phyloP scores from a whole-genome alignment of 2,329 filamentous ascomycete species.

The Scedosporium dehoogii region DNA sequence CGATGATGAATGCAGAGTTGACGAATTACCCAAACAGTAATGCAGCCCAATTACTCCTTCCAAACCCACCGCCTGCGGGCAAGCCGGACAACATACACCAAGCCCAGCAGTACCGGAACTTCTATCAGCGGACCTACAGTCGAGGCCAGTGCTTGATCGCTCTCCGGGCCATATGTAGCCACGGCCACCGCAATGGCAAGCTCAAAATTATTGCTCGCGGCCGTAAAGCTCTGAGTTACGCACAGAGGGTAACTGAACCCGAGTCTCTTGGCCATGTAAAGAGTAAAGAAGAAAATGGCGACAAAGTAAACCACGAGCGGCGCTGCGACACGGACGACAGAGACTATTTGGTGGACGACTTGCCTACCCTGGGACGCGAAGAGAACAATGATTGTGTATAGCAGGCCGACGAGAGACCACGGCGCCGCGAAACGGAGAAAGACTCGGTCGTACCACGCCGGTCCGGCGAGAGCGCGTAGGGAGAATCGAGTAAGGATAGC shows the following conservation, averaged over 20 bases:
- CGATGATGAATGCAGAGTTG: too few species aligned
- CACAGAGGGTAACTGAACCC: slow-evolving; percentile 64
- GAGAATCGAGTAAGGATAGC: slow-evolving; percentile 65
- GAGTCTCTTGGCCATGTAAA: slow-evolving; percentile 50
- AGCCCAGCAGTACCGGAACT: slow-evolving; percentile 66
- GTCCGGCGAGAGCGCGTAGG: slow-evolving; percentile 43
- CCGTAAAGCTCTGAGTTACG: slow-evolving; percentile 76
- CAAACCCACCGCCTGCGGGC: slow-evolving; percentile 44
- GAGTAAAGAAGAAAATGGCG: slow-evolving; percentile 61
- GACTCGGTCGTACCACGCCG: slow-evolving; percentile 52
- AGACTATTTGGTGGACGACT: slow-evolving; percentile 74
- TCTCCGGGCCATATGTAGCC: slow-evolving; percentile 66
- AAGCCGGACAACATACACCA: slow-evolving; percentile 66
- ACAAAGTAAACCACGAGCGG: slow-evolving; percentile 76
- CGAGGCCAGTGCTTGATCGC: slow-evolving; percentile 69
- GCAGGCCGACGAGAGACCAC: slow-evolving; percentile 68
- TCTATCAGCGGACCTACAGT: slow-evolving; percentile 83
- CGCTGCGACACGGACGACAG: slow-evolving; percentile 70
- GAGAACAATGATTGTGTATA: slow-evolving; percentile 80
- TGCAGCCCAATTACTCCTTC: slow-evolving; percentile 25
- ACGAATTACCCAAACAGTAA: too few species aligned
- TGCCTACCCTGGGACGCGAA: slow-evolving; percentile 72
- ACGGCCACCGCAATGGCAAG: slow-evolving; percentile 82
- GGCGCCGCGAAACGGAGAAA: slow-evolving; percentile 65
- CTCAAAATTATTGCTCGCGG: slow-evolving; percentile 89